phyloP scores from a whole-genome alignment of 768 basidiomycete genomes.

The Xerocomus potaroensis region DNA sequence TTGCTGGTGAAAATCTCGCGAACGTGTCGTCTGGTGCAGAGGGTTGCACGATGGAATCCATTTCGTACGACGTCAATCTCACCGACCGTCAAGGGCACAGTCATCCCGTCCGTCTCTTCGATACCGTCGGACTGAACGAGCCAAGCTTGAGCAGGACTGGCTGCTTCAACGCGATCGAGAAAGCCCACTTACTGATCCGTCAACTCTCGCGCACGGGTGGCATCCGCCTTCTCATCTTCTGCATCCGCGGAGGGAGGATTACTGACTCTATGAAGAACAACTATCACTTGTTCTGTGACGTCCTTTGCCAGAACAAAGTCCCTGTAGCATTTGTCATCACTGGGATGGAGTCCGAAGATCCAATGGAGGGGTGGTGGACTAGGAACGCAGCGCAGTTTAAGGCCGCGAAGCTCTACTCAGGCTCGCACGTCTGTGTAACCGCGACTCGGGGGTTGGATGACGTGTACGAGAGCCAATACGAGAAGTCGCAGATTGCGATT shows the following conservation, averaged over 20 bases:
- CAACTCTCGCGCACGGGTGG: slow-evolving; percentile 26
- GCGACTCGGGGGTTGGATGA: slow-evolving; percentile 23
- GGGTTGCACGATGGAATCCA: slow-evolving; percentile 33
- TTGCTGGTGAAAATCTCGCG: slow-evolving; percentile 27
- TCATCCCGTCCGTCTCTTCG: slow-evolving; percentile 24
- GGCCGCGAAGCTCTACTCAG: slow-evolving; percentile 11
- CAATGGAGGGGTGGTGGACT: slow-evolving; percentile 32
- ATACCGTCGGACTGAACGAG: slow-evolving; percentile 32
- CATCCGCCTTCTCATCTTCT: slow-evolving; percentile 29
- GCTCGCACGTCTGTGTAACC: slow-evolving; percentile 39
- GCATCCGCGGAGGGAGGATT: slow-evolving; percentile 31
- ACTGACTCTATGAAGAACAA: slow-evolving; percentile 22
- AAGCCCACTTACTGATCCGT: slow-evolving; percentile 30
- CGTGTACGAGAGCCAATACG: slow-evolving; percentile 27
- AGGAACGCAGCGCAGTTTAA: slow-evolving; percentile 30
- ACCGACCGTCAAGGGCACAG: neutral
- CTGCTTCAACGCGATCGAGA: slow-evolving; percentile 24
- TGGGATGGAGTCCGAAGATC: slow-evolving; percentile 25
- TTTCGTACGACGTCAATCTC: slow-evolving; percentile 23
- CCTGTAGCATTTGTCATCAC: slow-evolving; percentile 31
- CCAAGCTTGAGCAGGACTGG: slow-evolving; percentile 12
- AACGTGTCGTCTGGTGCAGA: slow-evolving; percentile 23
- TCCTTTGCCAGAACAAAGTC: slow-evolving; percentile 27
- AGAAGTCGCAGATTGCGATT: slow-evolving; percentile 28
- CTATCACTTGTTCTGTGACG: slow-evolving; percentile 26